Percentiles rank a stretch among this genome's conserved stretches.
Conservation (phyloP, 2,329 filamentous ascomycete species). For the Ophiostoma fasciatum region DNA sequence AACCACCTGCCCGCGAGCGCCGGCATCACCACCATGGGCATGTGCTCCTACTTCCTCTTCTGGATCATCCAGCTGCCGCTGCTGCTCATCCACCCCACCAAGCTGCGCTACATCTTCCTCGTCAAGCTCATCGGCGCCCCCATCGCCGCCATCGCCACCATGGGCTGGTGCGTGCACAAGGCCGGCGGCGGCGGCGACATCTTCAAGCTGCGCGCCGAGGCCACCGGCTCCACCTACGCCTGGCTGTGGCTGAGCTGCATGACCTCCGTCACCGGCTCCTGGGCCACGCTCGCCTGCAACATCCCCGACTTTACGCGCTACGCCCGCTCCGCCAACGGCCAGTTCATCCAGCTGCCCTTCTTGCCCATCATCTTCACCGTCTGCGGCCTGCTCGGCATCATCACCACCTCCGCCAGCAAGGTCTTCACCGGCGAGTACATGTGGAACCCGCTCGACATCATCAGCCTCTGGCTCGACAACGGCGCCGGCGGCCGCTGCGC, state of each 20-base stretch:
- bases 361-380: conserved; percentile 33
- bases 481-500: conserved; percentile 27
- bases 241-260: conserved; percentile 26
- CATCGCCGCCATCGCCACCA: conserved; percentile 43
- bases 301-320: conserved; percentile 40
- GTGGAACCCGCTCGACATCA: conserved; percentile 35
- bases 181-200: conserved; percentile 34
- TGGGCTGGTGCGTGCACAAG: conserved; percentile 47
- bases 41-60: conserved; percentile 23
- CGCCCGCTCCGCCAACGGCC: conserved; percentile 20
- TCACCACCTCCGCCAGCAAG: conserved; percentile 38
- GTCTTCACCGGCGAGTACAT: conserved; percentile 35
- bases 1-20: conserved; percentile 20
- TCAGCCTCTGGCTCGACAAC: conserved; percentile 26
- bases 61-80: conserved; percentile 21
- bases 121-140: conserved; percentile 36
- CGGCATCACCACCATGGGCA: conserved; percentile 23
- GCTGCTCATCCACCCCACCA: conserved; percentile 12
- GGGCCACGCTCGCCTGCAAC: conserved; percentile 30
- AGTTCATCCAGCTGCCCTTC: conserved; percentile 26
- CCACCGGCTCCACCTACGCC: conserved; percentile 30
- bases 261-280: conserved; percentile 27
- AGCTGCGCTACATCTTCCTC: conserved; percentile 24
- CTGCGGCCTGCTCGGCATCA: conserved; percentile 38
- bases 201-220: conserved; percentile 19